Percentiles rank a stretch among this genome's conserved stretches.
phyloP scores from a whole-genome alignment of 352 stramenopile genomes.

The Phytopythium kandeliae region DNA sequence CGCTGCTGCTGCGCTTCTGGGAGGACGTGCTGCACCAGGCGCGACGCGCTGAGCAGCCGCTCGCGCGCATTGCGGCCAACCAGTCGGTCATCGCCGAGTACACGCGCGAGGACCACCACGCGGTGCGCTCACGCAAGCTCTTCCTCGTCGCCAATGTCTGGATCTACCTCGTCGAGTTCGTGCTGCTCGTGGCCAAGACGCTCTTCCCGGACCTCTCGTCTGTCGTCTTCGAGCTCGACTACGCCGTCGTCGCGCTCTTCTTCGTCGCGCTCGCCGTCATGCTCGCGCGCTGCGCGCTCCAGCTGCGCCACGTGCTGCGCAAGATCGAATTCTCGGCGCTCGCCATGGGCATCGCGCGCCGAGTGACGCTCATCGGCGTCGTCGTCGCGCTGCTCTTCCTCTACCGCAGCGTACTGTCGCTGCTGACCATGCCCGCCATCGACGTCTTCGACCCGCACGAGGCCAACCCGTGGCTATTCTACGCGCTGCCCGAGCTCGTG shows the following conservation, averaged over 20 bases:
- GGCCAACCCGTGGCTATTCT: slow-evolving; percentile 73
- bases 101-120: slow-evolving; percentile 43
- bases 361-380: slow-evolving; percentile 52
- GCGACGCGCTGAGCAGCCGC: slow-evolving; percentile 41
- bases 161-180: slow-evolving; percentile 76
- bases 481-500: slow-evolving; percentile 67
- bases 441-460: slow-evolving; percentile 67
- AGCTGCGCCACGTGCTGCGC: slow-evolving; percentile 41
- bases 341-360: slow-evolving; percentile 40
- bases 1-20: slow-evolving; percentile 75
- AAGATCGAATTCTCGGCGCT: slow-evolving; percentile 78
- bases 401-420: slow-evolving; percentile 45
- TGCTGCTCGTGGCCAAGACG: slow-evolving; percentile 64
- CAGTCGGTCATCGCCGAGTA: slow-evolving; percentile 74
- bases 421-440: slow-evolving; percentile 64
- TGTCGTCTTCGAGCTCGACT: slow-evolving; percentile 66
- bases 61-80: slow-evolving; percentile 56
- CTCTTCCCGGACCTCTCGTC: slow-evolving; percentile 51
- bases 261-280: slow-evolving; percentile 71
- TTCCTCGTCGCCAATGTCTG: slow-evolving; percentile 78
- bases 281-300: slow-evolving; percentile 46
- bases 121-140: slow-evolving; percentile 45
- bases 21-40: slow-evolving; percentile 65
- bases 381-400: slow-evolving; percentile 54
- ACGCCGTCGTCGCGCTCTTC: slow-evolving; percentile 66